Percentiles rank a stretch among this genome's conserved stretches.
Conservation (phyloP, 1,284 basidiomycete species). For the Apiotrichum porosum region DNA sequence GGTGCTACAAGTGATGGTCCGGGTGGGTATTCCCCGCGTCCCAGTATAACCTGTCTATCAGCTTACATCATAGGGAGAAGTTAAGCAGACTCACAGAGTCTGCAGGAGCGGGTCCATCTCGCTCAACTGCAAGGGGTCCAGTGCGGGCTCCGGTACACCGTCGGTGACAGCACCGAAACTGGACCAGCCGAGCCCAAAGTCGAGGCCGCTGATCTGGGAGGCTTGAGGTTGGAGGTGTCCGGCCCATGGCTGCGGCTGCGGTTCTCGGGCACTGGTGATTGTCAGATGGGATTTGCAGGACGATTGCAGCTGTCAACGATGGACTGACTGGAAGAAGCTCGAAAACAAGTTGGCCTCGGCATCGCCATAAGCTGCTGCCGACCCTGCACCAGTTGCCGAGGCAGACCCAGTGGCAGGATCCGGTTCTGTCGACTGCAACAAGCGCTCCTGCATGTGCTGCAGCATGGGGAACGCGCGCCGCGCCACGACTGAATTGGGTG, state of each 20-base stretch:
- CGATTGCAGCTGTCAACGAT: too few species aligned
- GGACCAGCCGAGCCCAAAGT: conserved; percentile 1
- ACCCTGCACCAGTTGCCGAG: conserved; percentile 3
- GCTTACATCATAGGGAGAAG: too few species aligned
- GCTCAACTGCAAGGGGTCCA: conserved; percentile 8
- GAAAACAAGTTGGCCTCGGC: conserved; percentile 1
- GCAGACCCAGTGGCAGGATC: conserved; percentile 1
- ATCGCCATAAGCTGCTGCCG: background rate
- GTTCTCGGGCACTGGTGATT: too few species aligned
- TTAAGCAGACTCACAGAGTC: conserved; percentile 16
- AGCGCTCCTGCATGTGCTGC: conserved; percentile 7
- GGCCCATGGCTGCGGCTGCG: too few species aligned
- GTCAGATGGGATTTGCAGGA: too few species aligned
- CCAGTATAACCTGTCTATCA: too few species aligned
- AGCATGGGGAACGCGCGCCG: conserved; percentile 16
- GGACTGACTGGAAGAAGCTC: too few species aligned
- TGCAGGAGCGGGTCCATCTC: conserved; percentile 16
- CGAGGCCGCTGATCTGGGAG: background rate
- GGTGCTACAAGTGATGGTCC: too few species aligned
- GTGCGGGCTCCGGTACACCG: background rate
- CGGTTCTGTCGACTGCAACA: conserved; percentile 2
- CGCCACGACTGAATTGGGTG: conserved; percentile 11
- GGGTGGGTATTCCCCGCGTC: too few species aligned
- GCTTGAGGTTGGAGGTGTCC: background rate
- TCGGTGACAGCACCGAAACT: conserved; percentile 1